A percentile compares a stretch with the other conserved stretches of the same genome.
phyloP scores from a whole-genome alignment of 2,329 filamentous ascomycete species.

The Diaporthe nobilis region DNA sequence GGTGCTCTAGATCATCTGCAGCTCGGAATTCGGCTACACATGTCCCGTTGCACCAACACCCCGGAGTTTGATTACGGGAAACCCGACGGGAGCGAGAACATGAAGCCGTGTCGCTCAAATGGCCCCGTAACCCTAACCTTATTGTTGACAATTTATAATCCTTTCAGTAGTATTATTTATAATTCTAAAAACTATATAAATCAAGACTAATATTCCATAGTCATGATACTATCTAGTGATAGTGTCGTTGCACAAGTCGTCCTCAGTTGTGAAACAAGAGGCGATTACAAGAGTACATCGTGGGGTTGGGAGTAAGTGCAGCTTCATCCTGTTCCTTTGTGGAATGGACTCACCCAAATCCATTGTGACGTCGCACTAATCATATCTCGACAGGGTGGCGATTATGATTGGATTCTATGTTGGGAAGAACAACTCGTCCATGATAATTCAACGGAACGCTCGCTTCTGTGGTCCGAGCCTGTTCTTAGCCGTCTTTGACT shows the following conservation, averaged over 20 bases:
- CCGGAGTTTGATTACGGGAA: slow-evolving; percentile 18
- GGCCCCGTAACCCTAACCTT: too few species aligned
- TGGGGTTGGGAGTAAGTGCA: slow-evolving; percentile 64
- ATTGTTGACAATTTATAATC: too few species aligned
- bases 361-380: not conserved
- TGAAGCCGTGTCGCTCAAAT: not conserved
- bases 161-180: too few species aligned
- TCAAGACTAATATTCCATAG: too few species aligned
- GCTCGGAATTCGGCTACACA: slow-evolving; percentile 24
- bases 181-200: too few species aligned
- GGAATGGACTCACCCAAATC: too few species aligned
- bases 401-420: slow-evolving; percentile 79
- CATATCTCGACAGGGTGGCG: slow-evolving; percentile 62
- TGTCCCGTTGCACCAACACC: slow-evolving; percentile 13
- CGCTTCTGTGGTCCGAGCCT: too few species aligned
- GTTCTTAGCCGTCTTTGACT: too few species aligned
- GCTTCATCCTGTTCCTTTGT: not conserved
- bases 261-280: slow-evolving; percentile 65
- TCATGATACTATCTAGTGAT: slow-evolving; percentile 78
- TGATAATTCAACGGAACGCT: too few species aligned
- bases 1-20: slow-evolving; percentile 28
- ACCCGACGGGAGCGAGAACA: slow-evolving; percentile 11
- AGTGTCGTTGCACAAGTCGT: slow-evolving; percentile 79
- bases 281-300: slow-evolving; percentile 64
- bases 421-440: slow-evolving; percentile 59